Evolutionary conservation across 345 rosid genomes (phyloP).

Genomic region (Brassica napus): Da-Ae NC_063450.1:53857001-53857500

Average conservation of each 20-base stretch:
- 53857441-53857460: not conserved
- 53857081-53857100: conserved; percentile 9
- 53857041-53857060: not conserved
- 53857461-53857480: not conserved
- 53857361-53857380: conserved; percentile 38
- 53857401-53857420: conserved; percentile 32
- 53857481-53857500: conserved; percentile 6
- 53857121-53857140: conserved; percentile 23
- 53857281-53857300: conserved; percentile 13
- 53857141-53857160: conserved; percentile 25
- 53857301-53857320: conserved; percentile 22
- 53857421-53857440: conserved; percentile 35
- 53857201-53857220: conserved; percentile 19
- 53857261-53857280: not conserved
- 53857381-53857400: conserved; percentile 29
- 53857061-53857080: not conserved
- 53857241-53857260: not conserved
- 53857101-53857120: conserved; percentile 20
- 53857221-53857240: not conserved
- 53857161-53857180: conserved; percentile 14
- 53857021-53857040: too few species aligned
- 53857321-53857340: not conserved
- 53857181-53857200: conserved; percentile 22
- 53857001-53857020: too few species aligned
- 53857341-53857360: conserved; percentile 34